Percentiles rank a stretch among this genome's conserved stretches.
Conservation (phyloP, 1,284 basidiomycete genomes). For the Ganoderma sinense region DNA sequence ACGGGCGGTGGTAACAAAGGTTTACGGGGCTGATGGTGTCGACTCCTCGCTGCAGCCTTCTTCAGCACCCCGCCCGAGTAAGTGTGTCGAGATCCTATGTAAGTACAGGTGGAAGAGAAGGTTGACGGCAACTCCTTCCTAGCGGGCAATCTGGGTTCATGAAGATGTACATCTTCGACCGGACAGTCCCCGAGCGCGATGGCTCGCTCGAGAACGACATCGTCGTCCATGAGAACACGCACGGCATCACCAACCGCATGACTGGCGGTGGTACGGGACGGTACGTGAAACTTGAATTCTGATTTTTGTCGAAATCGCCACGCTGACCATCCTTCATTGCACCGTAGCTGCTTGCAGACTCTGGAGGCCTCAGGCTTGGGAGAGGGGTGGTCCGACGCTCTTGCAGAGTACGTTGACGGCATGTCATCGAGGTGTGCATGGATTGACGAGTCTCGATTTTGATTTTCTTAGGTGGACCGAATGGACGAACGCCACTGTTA, state of each 20-base stretch:
- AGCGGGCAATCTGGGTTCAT: constrained; percentile 3
- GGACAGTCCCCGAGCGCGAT: constrained; percentile 48
- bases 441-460: neutral
- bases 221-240: constrained; percentile 54
- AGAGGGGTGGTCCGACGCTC: constrained; percentile 62
- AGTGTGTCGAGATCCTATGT: neutral
- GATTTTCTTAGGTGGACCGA: constrained; percentile 43
- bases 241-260: constrained; percentile 57
- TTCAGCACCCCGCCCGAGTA: constrained; percentile 45
- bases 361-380: constrained; percentile 56
- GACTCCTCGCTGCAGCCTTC: constrained; percentile 28
- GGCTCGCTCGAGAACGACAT: constrained; percentile 58
- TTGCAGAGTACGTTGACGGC: constrained; percentile 45
- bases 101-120: too few species aligned
- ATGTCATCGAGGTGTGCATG: neutral
- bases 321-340: neutral
- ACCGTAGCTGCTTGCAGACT: constrained; percentile 52
- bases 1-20: neutral
- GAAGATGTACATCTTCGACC: constrained; percentile 49
- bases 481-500: constrained; percentile 44
- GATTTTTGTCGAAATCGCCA: neutral
- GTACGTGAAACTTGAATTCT: constrained; percentile 27
- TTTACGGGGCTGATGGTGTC: neutral
- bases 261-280: constrained; percentile 58
- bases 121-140: neutral